Evolutionary conservation across 1,284 basidiomycete genomes (phyloP).

Genomic region (Ceratobasidium sp.): DNA sequence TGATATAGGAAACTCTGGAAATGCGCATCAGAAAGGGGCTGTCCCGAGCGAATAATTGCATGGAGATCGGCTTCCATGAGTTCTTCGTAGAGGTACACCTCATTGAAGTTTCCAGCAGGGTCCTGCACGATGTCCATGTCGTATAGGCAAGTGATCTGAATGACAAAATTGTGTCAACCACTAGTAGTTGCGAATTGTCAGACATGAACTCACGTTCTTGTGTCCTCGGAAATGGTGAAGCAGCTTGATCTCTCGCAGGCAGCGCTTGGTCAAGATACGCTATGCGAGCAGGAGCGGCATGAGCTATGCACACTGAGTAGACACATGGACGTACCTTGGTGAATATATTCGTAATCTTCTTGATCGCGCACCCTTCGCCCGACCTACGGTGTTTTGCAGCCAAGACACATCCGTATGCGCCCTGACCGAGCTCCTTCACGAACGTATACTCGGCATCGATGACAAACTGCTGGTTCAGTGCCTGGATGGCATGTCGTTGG

Average conservation of each 20-base stretch:
- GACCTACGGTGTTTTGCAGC: slow-evolving; percentile 83
- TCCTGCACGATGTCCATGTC: slow-evolving; percentile 97
- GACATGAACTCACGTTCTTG: slow-evolving; percentile 79
- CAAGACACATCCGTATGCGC: slow-evolving; percentile 92
- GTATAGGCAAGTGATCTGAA: slow-evolving; percentile 87
- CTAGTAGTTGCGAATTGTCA: not conserved
- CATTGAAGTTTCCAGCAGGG: slow-evolving; percentile 87
- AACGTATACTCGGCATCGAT: slow-evolving; percentile 93
- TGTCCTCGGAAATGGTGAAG: slow-evolving; percentile 96
- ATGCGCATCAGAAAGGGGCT: slow-evolving; percentile 97
- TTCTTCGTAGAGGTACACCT: slow-evolving; percentile 96
- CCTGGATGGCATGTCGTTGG: slow-evolving; percentile 77
- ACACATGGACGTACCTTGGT: slow-evolving; percentile 70
- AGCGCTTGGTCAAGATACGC: slow-evolving; percentile 95
- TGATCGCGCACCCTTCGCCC: slow-evolving; percentile 91
- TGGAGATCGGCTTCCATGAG: slow-evolving; percentile 99
- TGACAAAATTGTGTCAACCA: slow-evolving; percentile 40
- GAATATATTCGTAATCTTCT: slow-evolving; percentile 98
- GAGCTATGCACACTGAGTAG: slow-evolving; percentile 43
- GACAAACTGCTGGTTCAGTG: slow-evolving; percentile 81
- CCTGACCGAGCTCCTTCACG: slow-evolving; percentile 94
- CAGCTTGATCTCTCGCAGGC: slow-evolving; percentile 89
- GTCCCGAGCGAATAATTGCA: slow-evolving; percentile 97
- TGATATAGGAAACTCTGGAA: slow-evolving; percentile 99
- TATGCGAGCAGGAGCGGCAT: slow-evolving; percentile 50